These are phyloP conservation scores for Fimicolochytrium jonesii DNA, from an alignment of 192 early-diverging fungal genomes.

Conservation along the genomic window DNA sequence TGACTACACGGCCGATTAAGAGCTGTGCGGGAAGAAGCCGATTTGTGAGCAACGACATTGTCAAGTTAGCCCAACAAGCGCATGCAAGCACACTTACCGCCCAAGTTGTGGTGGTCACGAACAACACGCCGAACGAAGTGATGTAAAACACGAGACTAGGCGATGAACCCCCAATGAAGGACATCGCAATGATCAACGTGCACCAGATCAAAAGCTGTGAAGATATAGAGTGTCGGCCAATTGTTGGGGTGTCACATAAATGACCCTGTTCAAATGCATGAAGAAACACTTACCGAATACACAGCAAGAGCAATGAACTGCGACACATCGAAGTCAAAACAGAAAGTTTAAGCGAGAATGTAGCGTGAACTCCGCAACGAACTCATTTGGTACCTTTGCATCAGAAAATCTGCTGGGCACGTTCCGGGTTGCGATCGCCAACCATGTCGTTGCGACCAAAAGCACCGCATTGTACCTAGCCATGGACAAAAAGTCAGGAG, in stretches of 20 bases:
- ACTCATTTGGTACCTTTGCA: too few relatives aligned
- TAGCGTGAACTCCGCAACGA: too few relatives aligned
- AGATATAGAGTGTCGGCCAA: neutral
- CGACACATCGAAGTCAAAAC: too few relatives aligned
- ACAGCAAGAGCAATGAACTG: constrained; percentile 6
- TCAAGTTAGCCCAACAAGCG: too few relatives aligned
- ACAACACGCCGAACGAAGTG: constrained; percentile 8
- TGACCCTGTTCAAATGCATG: too few relatives aligned
- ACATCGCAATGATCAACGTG: constrained; percentile 15
- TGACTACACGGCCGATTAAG: too few relatives aligned
- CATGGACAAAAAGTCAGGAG: neutral
- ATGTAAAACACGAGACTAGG: neutral
- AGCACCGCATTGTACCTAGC: constrained; percentile 6
- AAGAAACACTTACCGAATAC: constrained; percentile 11
- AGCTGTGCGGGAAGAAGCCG: neutral
- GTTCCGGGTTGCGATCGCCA: neutral
- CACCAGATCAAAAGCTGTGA: constrained; percentile 17
- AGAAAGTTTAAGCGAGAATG: too few relatives aligned
- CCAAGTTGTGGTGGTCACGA: constrained; percentile 16
- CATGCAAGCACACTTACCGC: too few relatives aligned
- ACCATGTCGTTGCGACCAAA: neutral
- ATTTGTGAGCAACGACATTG: constrained; percentile 2
- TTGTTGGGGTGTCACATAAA: too few relatives aligned
- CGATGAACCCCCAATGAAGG: neutral
- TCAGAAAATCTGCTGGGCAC: constrained; percentile 1